phyloP scores from a whole-genome alignment of 2,329 filamentous ascomycete species.

The Stachybotrys echinatus region DNA sequence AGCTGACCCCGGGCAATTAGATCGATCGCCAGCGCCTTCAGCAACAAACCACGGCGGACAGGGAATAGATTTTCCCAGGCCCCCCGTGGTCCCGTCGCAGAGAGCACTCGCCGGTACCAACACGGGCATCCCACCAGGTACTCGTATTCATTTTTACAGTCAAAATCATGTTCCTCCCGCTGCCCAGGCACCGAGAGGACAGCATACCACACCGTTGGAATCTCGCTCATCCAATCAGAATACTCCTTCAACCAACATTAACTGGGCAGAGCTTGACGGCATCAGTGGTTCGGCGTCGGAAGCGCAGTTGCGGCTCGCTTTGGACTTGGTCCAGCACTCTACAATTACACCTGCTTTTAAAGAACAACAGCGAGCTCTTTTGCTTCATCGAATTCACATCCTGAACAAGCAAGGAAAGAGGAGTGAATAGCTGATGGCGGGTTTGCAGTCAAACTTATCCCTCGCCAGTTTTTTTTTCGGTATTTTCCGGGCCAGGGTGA shows the following conservation, averaged over 20 bases:
- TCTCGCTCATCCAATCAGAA: not conserved
- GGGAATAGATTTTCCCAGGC: no score
- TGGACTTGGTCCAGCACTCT: slow-evolving; percentile 50
- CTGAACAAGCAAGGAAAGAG: slow-evolving; percentile 2
- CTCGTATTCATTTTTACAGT: not conserved
- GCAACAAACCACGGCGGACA: no score
- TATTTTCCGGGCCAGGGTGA: no score
- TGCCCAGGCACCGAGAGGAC: not conserved
- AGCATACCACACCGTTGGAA: not conserved
- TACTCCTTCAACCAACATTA: not conserved
- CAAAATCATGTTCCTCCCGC: not conserved
- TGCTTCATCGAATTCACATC: slow-evolving; percentile 13
- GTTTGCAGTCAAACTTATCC: no score
- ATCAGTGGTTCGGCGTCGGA: slow-evolving; percentile 45
- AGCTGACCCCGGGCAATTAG: no score
- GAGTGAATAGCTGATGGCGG: not conserved
- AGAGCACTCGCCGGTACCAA: no score
- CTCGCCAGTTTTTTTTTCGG: no score
- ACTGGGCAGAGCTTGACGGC: no score
- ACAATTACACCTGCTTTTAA: slow-evolving; percentile 11
- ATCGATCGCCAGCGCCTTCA: no score
- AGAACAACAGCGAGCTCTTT: slow-evolving; percentile 11
- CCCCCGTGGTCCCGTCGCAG: no score
- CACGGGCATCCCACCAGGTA: not conserved
- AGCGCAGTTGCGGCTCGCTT: slow-evolving; percentile 57